phyloP scores from a whole-genome alignment of 768 basidiomycete species.

The Podaxis sp. region DNA sequence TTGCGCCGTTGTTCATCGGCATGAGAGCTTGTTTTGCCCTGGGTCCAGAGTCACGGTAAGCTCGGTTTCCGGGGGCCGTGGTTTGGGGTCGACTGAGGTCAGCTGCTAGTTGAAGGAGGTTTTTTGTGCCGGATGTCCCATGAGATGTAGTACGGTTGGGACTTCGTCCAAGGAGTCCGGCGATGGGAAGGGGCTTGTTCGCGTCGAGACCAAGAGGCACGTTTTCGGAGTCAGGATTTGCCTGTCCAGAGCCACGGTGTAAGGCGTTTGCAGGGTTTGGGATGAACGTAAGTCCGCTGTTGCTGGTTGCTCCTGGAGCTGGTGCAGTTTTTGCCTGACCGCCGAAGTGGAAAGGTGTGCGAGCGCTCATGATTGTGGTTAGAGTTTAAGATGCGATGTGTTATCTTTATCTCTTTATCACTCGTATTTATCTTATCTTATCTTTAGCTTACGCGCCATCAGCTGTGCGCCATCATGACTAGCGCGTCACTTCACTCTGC shows the following conservation, averaged over 20 bases:
- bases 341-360: conserved; percentile 2
- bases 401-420: not conserved
- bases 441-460: not conserved
- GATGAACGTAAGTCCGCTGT: not conserved
- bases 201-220: not conserved
- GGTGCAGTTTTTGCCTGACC: not conserved
- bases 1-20: not conserved
- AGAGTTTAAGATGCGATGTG: not conserved
- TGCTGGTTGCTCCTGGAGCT: not conserved
- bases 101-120: not conserved
- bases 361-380: conserved; percentile 10
- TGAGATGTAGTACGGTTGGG: conserved; percentile 2
- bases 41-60: not conserved
- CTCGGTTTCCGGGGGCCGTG: not conserved
- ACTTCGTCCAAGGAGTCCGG: not conserved
- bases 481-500: not conserved
- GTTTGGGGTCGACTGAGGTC: conserved; percentile 4
- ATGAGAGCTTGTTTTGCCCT: not conserved
- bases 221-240: not conserved
- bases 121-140: not conserved
- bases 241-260: not conserved
- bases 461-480: not conserved
- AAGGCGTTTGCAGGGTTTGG: conserved; percentile 3
- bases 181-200: not conserved
- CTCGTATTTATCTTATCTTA: conserved; percentile 5